Percentiles rank a stretch among this genome's conserved stretches.
Evolutionary conservation across 257 asterid genomes (phyloP).

Genomic region (Anisodus acutangulus): DNA sequence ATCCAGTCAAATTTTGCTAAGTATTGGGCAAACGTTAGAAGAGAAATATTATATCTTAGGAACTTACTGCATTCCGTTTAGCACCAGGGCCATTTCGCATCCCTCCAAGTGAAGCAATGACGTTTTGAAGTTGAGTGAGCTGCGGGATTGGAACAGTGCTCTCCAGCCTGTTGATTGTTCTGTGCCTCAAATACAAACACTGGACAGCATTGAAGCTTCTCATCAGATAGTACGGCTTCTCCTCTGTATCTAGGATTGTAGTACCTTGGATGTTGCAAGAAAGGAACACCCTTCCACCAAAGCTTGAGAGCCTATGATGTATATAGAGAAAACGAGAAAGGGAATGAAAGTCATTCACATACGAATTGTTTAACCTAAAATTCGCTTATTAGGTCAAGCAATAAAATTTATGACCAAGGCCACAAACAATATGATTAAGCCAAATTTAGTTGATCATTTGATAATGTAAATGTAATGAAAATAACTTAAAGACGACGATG

Average conservation of each 20-base stretch:
- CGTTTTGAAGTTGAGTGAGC: constrained; percentile 30
- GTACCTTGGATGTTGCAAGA: constrained; percentile 75
- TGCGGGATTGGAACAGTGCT: constrained; percentile 28
- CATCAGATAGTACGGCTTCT: constrained; percentile 55
- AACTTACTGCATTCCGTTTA: constrained; percentile 36
- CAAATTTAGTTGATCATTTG: not conserved
- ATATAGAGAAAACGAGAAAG: constrained; percentile 25
- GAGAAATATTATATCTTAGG: not conserved
- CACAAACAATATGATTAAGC: not conserved
- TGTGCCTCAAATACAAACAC: constrained; percentile 35
- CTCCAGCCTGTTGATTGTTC: constrained; percentile 37
- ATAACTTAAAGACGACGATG: not conserved
- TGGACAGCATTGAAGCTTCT: constrained; percentile 48
- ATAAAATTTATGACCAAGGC: not conserved
- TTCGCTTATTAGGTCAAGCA: not conserved
- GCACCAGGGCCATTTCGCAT: constrained; percentile 97
- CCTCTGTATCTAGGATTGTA: constrained; percentile 58
- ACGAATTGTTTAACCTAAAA: not conserved
- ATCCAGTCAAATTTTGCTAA: no score
- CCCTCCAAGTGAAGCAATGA: constrained; percentile 74
- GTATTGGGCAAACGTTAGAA: no score
- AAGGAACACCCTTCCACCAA: constrained; percentile 83
- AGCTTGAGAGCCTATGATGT: constrained; percentile 70
- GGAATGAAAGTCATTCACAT: not conserved
- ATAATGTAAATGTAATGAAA: not conserved